Evolutionary conservation across 2,329 filamentous ascomycete species (phyloP).

Genomic region (Cercospora canescens): DNA sequence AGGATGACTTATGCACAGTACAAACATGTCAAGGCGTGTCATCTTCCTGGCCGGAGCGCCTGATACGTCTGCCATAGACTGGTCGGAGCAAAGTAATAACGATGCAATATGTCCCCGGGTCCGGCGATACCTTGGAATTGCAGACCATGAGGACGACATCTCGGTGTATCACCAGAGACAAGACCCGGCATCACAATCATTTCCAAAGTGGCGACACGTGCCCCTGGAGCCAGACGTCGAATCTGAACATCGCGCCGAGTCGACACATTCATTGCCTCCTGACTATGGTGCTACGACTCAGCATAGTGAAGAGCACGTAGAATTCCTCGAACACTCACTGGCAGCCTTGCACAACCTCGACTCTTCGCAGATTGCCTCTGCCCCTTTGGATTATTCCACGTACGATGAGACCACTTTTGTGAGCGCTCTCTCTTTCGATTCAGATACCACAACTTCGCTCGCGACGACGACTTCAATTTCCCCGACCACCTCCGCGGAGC

Average conservation of each 20-base stretch:
- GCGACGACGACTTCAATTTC: constrained; percentile 19
- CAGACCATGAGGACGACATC: not conserved
- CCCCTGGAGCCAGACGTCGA: constrained; percentile 6
- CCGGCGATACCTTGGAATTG: constrained; percentile 20
- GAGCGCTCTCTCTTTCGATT: constrained; percentile 38
- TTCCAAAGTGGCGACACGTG: constrained; percentile 31
- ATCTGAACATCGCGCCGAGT: constrained; percentile 5
- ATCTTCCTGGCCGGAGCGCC: constrained; percentile 66
- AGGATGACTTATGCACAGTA: constrained; percentile 1
- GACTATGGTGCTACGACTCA: constrained; percentile 1
- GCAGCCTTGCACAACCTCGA: constrained; percentile 65
- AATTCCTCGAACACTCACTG: constrained; percentile 79
- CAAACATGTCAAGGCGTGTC: constrained; percentile 19
- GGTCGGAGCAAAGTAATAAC: constrained; percentile 45
- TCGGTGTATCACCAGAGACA: not conserved
- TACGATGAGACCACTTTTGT: constrained; percentile 39
- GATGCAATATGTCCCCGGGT: not conserved
- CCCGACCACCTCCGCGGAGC: constrained; percentile 6
- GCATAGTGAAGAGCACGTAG: constrained; percentile 41
- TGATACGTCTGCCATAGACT: constrained; percentile 52
- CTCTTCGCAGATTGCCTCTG: constrained; percentile 58
- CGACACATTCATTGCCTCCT: constrained; percentile 34
- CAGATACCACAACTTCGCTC: constrained; percentile 24
- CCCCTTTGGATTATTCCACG: constrained; percentile 25
- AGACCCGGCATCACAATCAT: constrained; percentile 13